Evolutionary conservation across 1,284 basidiomycete species (phyloP), one percentile per base, ranked within the genome.

Genomic region (Hymenochaete sp.): DNA sequence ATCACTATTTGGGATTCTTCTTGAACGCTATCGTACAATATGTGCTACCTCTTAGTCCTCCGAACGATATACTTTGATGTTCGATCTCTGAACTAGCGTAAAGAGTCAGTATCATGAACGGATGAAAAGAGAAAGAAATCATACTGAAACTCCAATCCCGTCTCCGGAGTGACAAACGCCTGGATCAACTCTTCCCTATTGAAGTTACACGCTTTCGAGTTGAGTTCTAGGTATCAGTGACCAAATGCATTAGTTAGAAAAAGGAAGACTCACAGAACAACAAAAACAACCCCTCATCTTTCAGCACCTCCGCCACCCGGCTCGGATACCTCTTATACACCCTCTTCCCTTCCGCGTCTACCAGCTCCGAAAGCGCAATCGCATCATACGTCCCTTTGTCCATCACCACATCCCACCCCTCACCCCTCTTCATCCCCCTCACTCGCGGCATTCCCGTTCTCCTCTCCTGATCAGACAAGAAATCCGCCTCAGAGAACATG

Each of bases 311-410:
- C 1, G 67, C 62, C 9, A 88, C 73, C 4, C 78, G 75, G 24
- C 56, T 55, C 3, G 84, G 81, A 61, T 93, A 93, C 8, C 62
- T 61, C 14, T 71, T 65, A 1, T 73, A 73, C 2, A 84, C 79
- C 0, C 71, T 66, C 31, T 56, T 59, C 9, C 78, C 83, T 27
- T 65, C 55, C 13, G 67, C 69, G 36, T 79, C 74, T n/a, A n/a
- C n/a, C 55, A 79, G 79, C 42, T 73, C 73, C 42, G 76, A 79
- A 35, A 95, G 67, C 0, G 88, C 85, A 48, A 93, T 90, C 1
- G 91, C 90, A 58, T 95, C 90, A 54, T 81, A 88, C 0, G 90
- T 91, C 24, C 84, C 83, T 60, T 89, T 89, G 62, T 89, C 85
- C 47, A 89, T 55, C 5, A 87, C 57, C 7, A 86, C 60, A 56